These are phyloP conservation scores for Solanum stenotomum DNA, from an alignment of 257 asterid species.

Conservation along the genomic window DNA sequence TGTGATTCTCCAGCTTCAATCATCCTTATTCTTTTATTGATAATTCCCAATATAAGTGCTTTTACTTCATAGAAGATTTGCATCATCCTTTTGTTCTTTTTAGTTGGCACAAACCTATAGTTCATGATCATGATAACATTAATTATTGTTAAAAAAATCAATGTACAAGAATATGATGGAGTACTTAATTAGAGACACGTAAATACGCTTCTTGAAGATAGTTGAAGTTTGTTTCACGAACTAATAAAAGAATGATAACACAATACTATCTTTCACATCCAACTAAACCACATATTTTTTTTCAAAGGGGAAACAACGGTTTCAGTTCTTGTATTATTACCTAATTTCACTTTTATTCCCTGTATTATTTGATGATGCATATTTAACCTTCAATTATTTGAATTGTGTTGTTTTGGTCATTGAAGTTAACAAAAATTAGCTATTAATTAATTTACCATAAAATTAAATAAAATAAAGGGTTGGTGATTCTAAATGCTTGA, in stretches of 20 bases:
- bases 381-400: too few relatives aligned
- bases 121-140: background rate
- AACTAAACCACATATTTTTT: too few relatives aligned
- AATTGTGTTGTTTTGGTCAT: too few relatives aligned
- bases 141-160: background rate
- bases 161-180: background rate
- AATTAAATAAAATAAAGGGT: too few relatives aligned
- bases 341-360: too few relatives aligned
- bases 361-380: too few relatives aligned
- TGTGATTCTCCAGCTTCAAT: background rate
- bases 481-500: too few relatives aligned
- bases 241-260: background rate
- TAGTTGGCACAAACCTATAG: conserved; percentile 6
- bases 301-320: too few relatives aligned
- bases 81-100: conserved; percentile 10
- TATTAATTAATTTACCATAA: too few relatives aligned
- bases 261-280: background rate
- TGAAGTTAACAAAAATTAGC: too few relatives aligned
- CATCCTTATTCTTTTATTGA: background rate
- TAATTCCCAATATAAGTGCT: background rate
- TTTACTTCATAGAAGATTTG: conserved; percentile 3
- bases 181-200: background rate
- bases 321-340: too few relatives aligned
- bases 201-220: background rate
- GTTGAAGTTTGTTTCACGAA: background rate